Conservation (phyloP, 129 eudicot genomes). For the Daucus carota region DNA sequence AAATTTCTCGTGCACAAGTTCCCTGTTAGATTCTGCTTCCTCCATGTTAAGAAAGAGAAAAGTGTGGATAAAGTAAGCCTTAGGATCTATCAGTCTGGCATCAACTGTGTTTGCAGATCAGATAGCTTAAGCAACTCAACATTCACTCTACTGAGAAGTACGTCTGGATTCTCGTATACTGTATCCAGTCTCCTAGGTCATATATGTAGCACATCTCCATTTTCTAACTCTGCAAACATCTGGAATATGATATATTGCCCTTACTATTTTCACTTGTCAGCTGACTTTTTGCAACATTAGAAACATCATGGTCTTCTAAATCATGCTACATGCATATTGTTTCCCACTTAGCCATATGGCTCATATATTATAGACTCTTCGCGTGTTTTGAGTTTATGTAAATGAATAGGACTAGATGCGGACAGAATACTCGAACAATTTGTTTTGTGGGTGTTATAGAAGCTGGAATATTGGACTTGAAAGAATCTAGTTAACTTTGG, state of each 20-base stretch:
- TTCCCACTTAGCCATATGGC: neutral
- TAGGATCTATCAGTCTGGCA: neutral
- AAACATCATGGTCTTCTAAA: neutral
- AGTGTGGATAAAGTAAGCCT: neutral
- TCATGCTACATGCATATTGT: neutral
- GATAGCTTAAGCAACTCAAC: neutral
- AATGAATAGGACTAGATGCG: neutral
- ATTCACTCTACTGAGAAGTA: neutral
- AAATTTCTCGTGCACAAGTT: neutral
- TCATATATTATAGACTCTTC: no score
- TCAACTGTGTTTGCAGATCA: neutral
- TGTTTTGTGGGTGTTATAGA: neutral
- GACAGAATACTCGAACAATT: neutral
- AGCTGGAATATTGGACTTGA: neutral
- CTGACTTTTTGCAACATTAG: neutral
- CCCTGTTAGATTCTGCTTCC: neutral
- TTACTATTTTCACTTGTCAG: neutral
- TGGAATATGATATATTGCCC: neutral
- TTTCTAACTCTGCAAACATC: neutral
- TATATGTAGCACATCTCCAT: neutral
- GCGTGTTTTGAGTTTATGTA: neutral
- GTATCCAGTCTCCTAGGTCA: neutral
- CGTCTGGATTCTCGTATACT: neutral
- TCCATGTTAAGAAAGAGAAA: slow-evolving; percentile 1
- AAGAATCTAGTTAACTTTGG: neutral